A percentile compares a stretch with the other conserved stretches of the same genome.
Evolutionary conservation across 176 grass and related monocot genomes (phyloP).

Genomic region (Cocos nucifera): DNA sequence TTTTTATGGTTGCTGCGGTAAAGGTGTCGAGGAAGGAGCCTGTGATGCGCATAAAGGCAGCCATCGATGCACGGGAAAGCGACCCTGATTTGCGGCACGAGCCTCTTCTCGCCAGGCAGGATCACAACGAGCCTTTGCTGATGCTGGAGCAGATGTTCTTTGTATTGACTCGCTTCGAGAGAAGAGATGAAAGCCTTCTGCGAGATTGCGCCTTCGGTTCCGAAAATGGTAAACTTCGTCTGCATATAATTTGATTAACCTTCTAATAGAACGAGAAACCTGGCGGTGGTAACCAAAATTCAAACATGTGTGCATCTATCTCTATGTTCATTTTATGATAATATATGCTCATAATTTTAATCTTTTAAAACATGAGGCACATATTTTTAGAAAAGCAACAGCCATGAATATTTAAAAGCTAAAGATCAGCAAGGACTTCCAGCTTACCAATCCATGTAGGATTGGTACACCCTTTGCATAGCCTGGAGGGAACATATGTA

Average conservation of each 20-base stretch:
- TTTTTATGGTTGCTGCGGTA: constrained; percentile 24
- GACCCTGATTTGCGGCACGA: constrained; percentile 78
- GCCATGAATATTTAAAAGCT: too few relatives aligned
- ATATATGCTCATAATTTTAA: too few relatives aligned
- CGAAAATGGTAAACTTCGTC: constrained; percentile 72
- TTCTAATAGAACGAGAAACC: too few relatives aligned
- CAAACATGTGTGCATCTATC: too few relatives aligned
- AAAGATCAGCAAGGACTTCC: too few relatives aligned
- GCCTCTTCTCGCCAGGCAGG: constrained; percentile 81
- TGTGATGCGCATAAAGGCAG: constrained; percentile 81
- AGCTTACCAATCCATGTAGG: too few relatives aligned
- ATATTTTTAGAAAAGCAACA: too few relatives aligned
- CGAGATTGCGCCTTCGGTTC: constrained; percentile 61
- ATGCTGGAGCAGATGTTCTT: constrained; percentile 84
- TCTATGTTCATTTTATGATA: too few relatives aligned
- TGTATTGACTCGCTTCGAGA: constrained; percentile 91
- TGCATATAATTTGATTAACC: neutral
- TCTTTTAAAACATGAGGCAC: too few relatives aligned
- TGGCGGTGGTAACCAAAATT: too few relatives aligned
- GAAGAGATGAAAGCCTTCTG: constrained; percentile 89
- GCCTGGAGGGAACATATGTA: too few relatives aligned
- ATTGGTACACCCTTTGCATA: too few relatives aligned
- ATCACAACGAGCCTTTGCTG: constrained; percentile 82
- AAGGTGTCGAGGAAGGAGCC: constrained; percentile 94
- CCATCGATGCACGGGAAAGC: constrained; percentile 87